Evolutionary conservation across 805 yeast species (phyloP), one percentile per base, ranked within the genome.

Genomic region (Hanseniaspora lindneri): DNA sequence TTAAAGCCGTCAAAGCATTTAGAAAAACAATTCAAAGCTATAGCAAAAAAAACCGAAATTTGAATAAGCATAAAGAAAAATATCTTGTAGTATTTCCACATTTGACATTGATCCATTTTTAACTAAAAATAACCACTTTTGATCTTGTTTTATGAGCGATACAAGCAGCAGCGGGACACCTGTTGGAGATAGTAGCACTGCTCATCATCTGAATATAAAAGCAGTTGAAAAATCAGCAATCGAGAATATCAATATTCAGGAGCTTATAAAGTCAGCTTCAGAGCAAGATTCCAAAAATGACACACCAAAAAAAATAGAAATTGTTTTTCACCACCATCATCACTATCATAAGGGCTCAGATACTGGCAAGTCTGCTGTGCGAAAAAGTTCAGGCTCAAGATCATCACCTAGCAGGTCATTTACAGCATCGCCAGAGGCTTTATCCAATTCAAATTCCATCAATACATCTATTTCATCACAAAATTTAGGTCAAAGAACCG

Each of bases 281-380:
- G 8, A 20, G 20, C 13, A 21, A 37, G 29, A 16, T 28, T 19
- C 13, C 29, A 11, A 19, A 11, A 13, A 39, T 16, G 17, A 17
- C 4, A 29, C 4, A 17, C 37, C 37, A 21, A 32, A 48, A 37
- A 42, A 30, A 4, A 46, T 46, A 34, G 54, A 53, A n/a, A 52
- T 51, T 25, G 77, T 58, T 8, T 44, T 44, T 23, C 52, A 47
- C 28, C 58, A 56, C 40, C 56, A 56, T 21, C 58, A 55, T 24
- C 58, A 57, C 47, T 54, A 57, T 42, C 55, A 55, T 29, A 52
- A 52, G 25, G 50, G 52, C 16, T 2, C 32, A 5, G 30, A 37
- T 14, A 37, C 14, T n/a, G 4, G 4, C n/a, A 14, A n/a, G 9
- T 4, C 29, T 24, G 19, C 21, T 16, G 25, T 24, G 21, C 16